Conservation (phyloP, 768 basidiomycete species). For the Leccinum variicolor region DNA sequence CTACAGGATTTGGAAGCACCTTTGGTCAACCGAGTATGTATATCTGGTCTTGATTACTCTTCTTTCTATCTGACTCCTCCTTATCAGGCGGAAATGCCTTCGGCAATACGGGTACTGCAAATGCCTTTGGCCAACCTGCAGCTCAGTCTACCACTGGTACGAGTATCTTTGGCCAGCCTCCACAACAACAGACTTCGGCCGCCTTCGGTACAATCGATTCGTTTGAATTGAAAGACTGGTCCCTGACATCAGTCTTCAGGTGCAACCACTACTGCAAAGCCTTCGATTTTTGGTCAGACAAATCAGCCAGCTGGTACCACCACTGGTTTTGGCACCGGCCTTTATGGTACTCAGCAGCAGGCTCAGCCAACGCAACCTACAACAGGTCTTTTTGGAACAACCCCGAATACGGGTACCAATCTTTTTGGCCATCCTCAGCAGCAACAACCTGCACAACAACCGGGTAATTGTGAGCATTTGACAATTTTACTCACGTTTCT, state of each 20-base stretch:
- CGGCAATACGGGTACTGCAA: slow-evolving; percentile 18
- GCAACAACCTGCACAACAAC: slow-evolving; percentile 39
- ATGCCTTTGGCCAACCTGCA: slow-evolving; percentile 28
- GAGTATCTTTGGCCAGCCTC: slow-evolving; percentile 36
- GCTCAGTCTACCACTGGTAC: slow-evolving; percentile 21
- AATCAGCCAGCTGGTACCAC: slow-evolving; percentile 37
- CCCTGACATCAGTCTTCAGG: slow-evolving; percentile 21
- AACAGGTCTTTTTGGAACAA: slow-evolving; percentile 30
- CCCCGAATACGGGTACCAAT: slow-evolving; percentile 18
- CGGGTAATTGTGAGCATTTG: slow-evolving; percentile 33
- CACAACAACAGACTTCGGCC: slow-evolving; percentile 32
- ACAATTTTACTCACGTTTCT: background rate
- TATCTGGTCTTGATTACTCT: background rate
- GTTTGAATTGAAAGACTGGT: background rate
- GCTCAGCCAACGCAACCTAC: slow-evolving; percentile 24
- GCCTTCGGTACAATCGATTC: slow-evolving; percentile 42
- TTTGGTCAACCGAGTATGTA: slow-evolving; percentile 27
- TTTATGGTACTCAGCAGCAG: slow-evolving; percentile 28
- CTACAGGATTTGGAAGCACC: slow-evolving; percentile 26
- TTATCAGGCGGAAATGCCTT: slow-evolving; percentile 22
- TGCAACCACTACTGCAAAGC: slow-evolving; percentile 36
- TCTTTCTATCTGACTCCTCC: background rate
- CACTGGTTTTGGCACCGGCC: slow-evolving; percentile 34
- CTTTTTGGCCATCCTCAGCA: slow-evolving; percentile 35
- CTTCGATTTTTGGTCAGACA: slow-evolving; percentile 48